Conservation (phyloP, 1,139 yeast genomes). For the Trichomonascaceae sp. region DNA sequence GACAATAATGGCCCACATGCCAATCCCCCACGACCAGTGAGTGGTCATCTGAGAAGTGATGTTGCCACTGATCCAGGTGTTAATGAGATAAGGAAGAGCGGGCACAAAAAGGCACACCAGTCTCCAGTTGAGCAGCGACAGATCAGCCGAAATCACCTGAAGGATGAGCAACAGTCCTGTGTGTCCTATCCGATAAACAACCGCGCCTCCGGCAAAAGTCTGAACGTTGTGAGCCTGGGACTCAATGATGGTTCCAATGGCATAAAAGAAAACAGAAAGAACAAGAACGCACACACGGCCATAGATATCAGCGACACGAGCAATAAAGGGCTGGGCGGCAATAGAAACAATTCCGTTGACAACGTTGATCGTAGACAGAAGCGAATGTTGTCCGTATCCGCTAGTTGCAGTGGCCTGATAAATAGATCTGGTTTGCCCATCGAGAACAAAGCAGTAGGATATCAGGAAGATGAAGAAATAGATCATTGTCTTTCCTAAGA, state of each 20-base stretch:
- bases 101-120: conserved; percentile 49
- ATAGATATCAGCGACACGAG: conserved; percentile 56
- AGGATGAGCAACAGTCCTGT: conserved; percentile 48
- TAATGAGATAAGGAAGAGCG: conserved; percentile 57
- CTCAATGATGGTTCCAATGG: conserved; percentile 58
- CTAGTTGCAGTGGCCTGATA: conserved; percentile 44
- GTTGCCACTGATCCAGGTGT: conserved; percentile 64
- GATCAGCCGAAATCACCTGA: conserved; percentile 49
- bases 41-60: conserved; percentile 29
- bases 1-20: conserved; percentile 69
- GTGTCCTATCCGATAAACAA: conserved; percentile 57
- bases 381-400: conserved; percentile 44
- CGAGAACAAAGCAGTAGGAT: conserved; percentile 58
- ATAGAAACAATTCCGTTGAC: conserved; percentile 55
- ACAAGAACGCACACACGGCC: conserved; percentile 51
- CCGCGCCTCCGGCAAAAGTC: conserved; percentile 61
- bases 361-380: conserved; percentile 51
- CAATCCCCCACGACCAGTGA: conserved; percentile 62
- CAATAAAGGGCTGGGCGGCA: conserved; percentile 58
- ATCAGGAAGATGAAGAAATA: conserved; percentile 43
- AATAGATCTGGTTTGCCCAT: conserved; percentile 38
- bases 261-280: conserved; percentile 45
- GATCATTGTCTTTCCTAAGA: conserved; percentile 26
- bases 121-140: conserved; percentile 60
- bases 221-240: conserved; percentile 54